Evolutionary conservation across 495 filamentous ascomycete genomes (phyloP).

Genomic region (Annulohypoxylon stygium): DNA sequence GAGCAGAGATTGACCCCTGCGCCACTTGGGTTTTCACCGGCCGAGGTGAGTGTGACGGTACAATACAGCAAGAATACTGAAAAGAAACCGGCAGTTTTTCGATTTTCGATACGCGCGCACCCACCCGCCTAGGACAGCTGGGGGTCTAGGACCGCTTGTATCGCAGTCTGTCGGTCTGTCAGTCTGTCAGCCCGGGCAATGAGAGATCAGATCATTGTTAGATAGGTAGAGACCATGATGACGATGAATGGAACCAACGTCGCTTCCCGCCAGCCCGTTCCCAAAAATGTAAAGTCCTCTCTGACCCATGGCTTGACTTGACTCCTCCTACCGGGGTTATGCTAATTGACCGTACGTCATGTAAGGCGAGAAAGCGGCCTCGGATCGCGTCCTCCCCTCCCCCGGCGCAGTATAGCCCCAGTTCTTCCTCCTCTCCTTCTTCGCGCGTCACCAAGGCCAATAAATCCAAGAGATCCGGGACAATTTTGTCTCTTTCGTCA

Average conservation of each 20-base stretch:
- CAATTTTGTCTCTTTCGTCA: slow-evolving; percentile 21
- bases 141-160: slow-evolving; percentile 4
- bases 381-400: slow-evolving; percentile 27
- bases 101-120: slow-evolving; percentile 32
- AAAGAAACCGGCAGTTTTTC: slow-evolving; percentile 44
- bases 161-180: background rate
- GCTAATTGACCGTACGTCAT: slow-evolving; percentile 40
- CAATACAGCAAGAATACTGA: slow-evolving; percentile 23
- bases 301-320: slow-evolving; percentile 22
- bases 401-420: slow-evolving; percentile 27
- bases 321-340: slow-evolving; percentile 32
- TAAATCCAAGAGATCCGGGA: slow-evolving; percentile 19
- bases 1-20: slow-evolving; percentile 32
- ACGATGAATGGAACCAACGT: slow-evolving; percentile 37
- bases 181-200: slow-evolving; percentile 32
- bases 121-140: slow-evolving; percentile 15
- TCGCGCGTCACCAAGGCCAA: slow-evolving; percentile 33
- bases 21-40: slow-evolving; percentile 33
- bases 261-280: slow-evolving; percentile 23
- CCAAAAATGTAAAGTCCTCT: slow-evolving; percentile 25
- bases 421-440: slow-evolving; percentile 19
- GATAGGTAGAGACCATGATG: slow-evolving; percentile 29
- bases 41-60: slow-evolving; percentile 43
- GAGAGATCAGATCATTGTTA: slow-evolving; percentile 40
- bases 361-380: slow-evolving; percentile 36